A percentile compares a stretch with the other conserved stretches of the same genome.
Conservation (phyloP, 306 rosid species). For the Vigna nakashimae region DNA sequence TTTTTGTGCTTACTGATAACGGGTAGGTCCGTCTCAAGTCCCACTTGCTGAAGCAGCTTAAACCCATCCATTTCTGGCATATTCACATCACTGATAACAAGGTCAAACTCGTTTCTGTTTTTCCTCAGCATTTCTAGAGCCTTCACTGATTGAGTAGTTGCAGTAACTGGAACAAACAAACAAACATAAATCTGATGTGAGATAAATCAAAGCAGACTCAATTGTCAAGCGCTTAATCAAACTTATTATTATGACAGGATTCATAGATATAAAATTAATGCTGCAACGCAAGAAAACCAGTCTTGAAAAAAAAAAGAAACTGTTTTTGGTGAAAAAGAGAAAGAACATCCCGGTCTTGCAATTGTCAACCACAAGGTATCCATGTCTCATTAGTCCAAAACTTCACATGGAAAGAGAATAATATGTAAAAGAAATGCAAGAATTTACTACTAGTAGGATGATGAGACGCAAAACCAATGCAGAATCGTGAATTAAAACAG, state of each 20-base stretch:
- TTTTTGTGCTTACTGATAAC: conserved; percentile 72
- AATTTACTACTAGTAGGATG: background rate
- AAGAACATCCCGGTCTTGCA: background rate
- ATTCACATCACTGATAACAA: conserved; percentile 83
- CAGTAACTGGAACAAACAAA: conserved; percentile 65
- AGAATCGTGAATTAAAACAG: conserved; percentile 17
- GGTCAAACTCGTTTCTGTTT: conserved; percentile 69
- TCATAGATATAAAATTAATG: conserved; percentile 7
- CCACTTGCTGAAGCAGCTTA: conserved; percentile 80
- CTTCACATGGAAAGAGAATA: conserved; percentile 1
- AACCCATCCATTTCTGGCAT: conserved; percentile 98
- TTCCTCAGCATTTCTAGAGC: conserved; percentile 79
- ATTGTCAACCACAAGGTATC: background rate
- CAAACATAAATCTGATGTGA: conserved; percentile 28
- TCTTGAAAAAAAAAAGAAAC: background rate
- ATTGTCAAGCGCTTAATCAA: conserved; percentile 1
- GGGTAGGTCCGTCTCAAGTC: conserved; percentile 92
- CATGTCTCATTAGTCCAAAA: background rate
- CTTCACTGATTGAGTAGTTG: conserved; percentile 65
- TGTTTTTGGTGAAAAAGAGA: background rate
- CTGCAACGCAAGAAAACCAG: background rate
- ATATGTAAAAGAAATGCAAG: background rate
- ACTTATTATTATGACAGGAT: background rate
- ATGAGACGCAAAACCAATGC: background rate
- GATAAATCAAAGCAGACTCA: conserved; percentile 29